These are phyloP conservation scores for Pueraria montana DNA, from an alignment of 306 rosid species.

Conservation along the genomic window DNA sequence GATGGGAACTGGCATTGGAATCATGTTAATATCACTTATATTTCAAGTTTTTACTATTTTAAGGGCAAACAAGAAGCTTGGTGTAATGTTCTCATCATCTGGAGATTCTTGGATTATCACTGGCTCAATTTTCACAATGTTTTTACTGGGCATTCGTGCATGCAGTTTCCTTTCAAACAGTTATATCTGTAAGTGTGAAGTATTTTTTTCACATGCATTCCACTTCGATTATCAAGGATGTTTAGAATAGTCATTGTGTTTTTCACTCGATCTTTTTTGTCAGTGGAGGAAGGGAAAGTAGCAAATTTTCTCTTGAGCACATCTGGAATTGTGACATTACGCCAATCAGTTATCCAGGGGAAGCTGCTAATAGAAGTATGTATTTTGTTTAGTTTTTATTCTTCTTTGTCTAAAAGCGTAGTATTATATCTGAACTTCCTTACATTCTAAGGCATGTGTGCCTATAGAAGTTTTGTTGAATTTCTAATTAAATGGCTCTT, in stretches of 20 bases:
- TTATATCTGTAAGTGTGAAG: slow-evolving; percentile 80
- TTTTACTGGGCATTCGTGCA: slow-evolving; percentile 79
- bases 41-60: slow-evolving; percentile 71
- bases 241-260: slow-evolving; percentile 41
- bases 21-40: slow-evolving; percentile 75
- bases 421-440: slow-evolving; percentile 28
- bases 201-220: neutral
- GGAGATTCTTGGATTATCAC: slow-evolving; percentile 59
- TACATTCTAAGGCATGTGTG: slow-evolving; percentile 32
- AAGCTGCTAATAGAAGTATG: slow-evolving; percentile 72
- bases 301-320: slow-evolving; percentile 96
- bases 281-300: slow-evolving; percentile 99
- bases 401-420: slow-evolving; percentile 37
- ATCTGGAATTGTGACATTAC: slow-evolving; percentile 75
- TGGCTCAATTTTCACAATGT: slow-evolving; percentile 63
- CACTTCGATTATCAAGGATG: slow-evolving; percentile 26
- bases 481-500: slow-evolving; percentile 38
- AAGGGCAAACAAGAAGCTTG: slow-evolving; percentile 61
- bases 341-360: slow-evolving; percentile 67
- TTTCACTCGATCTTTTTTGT: slow-evolving; percentile 49
- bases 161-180: slow-evolving; percentile 94
- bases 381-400: slow-evolving; percentile 48
- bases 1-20: slow-evolving; percentile 84
- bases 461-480: slow-evolving; percentile 29
- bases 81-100: slow-evolving; percentile 54